Evolutionary conservation across 352 stramenopile genomes (phyloP).

Genomic region (Globisporangium radiosum): DNA sequence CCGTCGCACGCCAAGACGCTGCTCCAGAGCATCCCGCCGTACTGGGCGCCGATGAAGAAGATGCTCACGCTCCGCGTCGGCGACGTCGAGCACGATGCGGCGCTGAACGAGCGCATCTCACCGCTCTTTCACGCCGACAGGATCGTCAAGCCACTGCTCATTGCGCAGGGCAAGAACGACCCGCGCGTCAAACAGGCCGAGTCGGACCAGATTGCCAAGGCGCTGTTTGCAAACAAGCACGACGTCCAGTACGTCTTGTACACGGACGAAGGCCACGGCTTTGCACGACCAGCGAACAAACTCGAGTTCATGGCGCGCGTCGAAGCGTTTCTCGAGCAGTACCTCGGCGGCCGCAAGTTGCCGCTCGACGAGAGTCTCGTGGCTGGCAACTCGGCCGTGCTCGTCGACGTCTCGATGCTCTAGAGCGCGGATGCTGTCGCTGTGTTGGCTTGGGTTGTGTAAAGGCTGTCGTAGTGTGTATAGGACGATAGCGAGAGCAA

Average conservation of each 20-base stretch:
- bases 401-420: slow-evolving; percentile 20
- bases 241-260: slow-evolving; percentile 79
- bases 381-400: slow-evolving; percentile 23
- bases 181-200: slow-evolving; percentile 65
- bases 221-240: slow-evolving; percentile 56
- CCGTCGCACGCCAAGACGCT: slow-evolving; percentile 40
- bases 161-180: slow-evolving; percentile 78
- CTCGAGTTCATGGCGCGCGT: slow-evolving; percentile 54
- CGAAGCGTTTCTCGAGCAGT: slow-evolving; percentile 27
- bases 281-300: slow-evolving; percentile 53
- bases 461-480: too few species aligned
- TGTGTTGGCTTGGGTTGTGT: too few species aligned
- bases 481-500: too few species aligned
- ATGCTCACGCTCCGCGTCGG: slow-evolving; percentile 35
- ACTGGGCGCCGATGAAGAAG: slow-evolving; percentile 36
- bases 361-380: slow-evolving; percentile 18
- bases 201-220: slow-evolving; percentile 70
- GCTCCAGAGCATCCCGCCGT: slow-evolving; percentile 30
- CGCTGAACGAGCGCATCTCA: slow-evolving; percentile 36
- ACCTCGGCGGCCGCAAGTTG: slow-evolving; percentile 24
- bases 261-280: slow-evolving; percentile 77
- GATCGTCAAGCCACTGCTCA: slow-evolving; percentile 71
- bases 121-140: slow-evolving; percentile 71
- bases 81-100: slow-evolving; percentile 30
- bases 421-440: background rate